Percentiles rank a stretch among this genome's conserved stretches.
These are phyloP conservation scores for Aspergillus indologenus DNA, from an alignment of 495 filamentous ascomycete species.

Conservation along the genomic window DNA sequence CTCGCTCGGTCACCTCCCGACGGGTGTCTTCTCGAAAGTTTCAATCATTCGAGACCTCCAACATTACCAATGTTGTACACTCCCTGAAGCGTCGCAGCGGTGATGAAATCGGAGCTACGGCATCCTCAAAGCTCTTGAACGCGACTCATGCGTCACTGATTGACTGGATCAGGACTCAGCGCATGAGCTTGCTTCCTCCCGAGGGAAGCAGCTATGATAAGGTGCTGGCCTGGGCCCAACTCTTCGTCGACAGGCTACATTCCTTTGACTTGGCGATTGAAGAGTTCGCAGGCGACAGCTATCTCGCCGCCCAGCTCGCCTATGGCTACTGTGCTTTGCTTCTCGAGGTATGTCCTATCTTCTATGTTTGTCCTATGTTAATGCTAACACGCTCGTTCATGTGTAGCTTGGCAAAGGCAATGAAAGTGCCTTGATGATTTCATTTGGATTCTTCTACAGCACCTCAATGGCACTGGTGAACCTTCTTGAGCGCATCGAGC, in stretches of 20 bases:
- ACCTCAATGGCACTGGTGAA: constrained; percentile 32
- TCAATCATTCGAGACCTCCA: constrained; percentile 15
- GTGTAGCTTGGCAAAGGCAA: constrained; percentile 35
- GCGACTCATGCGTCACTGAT: constrained; percentile 27
- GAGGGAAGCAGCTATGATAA: constrained; percentile 43
- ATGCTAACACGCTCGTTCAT: neutral
- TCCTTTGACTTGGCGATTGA: constrained; percentile 35
- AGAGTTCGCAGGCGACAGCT: constrained; percentile 36
- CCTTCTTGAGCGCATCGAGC: constrained; percentile 36
- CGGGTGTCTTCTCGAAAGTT: constrained; percentile 24
- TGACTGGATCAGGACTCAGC: constrained; percentile 28
- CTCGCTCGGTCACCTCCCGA: constrained; percentile 14
- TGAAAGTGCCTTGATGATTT: constrained; percentile 30
- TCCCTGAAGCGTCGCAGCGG: constrained; percentile 21
- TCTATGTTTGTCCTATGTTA: neutral
- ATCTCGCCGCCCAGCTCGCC: constrained; percentile 34
- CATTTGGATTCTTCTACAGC: constrained; percentile 41
- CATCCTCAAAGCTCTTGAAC: constrained; percentile 16
- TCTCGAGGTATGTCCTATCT: constrained; percentile 28
- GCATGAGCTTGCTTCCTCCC: constrained; percentile 36
- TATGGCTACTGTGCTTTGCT: constrained; percentile 40
- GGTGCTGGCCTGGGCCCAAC: constrained; percentile 34
- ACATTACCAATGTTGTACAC: constrained; percentile 21
- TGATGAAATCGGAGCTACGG: constrained; percentile 17
- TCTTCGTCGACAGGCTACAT: constrained; percentile 26